Evolutionary conservation across 2,329 filamentous ascomycete genomes (phyloP), one percentile per base, ranked within the genome.

Genomic region (Cladosporium cucumerinum): DNA sequence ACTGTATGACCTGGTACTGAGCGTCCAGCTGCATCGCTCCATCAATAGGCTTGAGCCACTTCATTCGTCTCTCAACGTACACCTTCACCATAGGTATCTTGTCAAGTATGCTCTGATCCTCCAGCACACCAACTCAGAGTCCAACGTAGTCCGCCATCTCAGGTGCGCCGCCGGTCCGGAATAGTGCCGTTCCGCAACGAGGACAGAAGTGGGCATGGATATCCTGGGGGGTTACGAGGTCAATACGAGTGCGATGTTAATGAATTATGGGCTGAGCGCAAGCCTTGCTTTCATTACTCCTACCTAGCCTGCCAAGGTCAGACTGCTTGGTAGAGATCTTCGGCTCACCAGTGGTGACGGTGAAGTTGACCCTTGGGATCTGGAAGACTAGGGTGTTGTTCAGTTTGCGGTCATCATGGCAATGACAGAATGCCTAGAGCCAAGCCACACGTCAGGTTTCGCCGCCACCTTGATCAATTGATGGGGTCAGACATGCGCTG

Each of bases 141-240:
- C 54, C 54, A 18, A 57, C 25, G 30, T 18, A 54, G 26, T 54
- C 26, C 1, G 51, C 51, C 51, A 54, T 54, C 4, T 28, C 51
- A 12, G 54, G 30, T 12, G 16, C 21, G 8, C 23, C 54, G 16
- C 54, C 32, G 54, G 30, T 39, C 30, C 54, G 54, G 21, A 16
- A 57, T 10, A 57, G 23, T 57, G 54, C 54, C 54, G 54, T 57
- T 23, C 54, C 32, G 21, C 54, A 34, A 12, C 14, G 34, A 14
- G 36, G 36, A 16, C 34, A 58, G 36, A 43, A 46, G 26, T 58
- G 57, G 5, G 57, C 51, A 28, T 58, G 55, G 55, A 46, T 39
- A 18, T 39, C 32, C 55, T 58, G n/a, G 46, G 39, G 43, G 36
- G 28, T 10, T 61, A 61, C 46, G 58, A 61, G 28, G 30, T 61